Conservation (phyloP, 176 grass and related monocot species). For the Echinochloa phyllopogon region DNA sequence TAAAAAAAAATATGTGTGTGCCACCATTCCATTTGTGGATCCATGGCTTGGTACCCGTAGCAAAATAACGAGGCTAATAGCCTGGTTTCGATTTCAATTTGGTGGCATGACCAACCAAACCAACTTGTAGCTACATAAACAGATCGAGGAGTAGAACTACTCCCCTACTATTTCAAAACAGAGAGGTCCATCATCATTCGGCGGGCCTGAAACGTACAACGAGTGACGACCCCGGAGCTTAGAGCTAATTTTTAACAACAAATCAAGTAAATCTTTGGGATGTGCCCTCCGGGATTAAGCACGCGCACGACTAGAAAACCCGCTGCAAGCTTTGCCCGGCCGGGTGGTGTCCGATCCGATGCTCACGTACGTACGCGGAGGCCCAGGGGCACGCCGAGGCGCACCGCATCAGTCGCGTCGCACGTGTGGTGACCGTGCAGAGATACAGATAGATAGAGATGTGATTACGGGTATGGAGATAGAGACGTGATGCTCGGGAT, state of each 20-base stretch:
- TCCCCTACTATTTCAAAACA: not conserved
- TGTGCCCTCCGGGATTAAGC: not conserved
- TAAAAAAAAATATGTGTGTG: too few species aligned
- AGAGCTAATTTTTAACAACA: too few species aligned
- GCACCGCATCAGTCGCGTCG: not conserved
- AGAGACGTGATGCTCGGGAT: not conserved
- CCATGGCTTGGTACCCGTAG: not conserved
- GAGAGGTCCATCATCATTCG: not conserved
- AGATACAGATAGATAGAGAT: not conserved
- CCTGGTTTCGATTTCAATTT: not conserved
- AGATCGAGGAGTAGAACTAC: not conserved
- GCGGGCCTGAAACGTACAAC: not conserved
- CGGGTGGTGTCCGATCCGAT: too few species aligned
- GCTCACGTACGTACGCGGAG: not conserved
- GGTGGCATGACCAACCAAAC: slow-evolving; percentile 34
- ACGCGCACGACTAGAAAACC: not conserved
- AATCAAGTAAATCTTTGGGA: not conserved
- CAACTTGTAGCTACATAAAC: not conserved
- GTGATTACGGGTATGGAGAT: not conserved
- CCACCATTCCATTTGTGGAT: not conserved
- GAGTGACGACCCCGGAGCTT: not conserved
- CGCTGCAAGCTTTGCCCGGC: too few species aligned
- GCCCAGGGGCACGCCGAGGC: not conserved
- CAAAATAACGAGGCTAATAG: slow-evolving; percentile 6
- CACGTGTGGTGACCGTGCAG: not conserved